Evolutionary conservation across 352 stramenopile genomes (phyloP).

Genomic region (Blastocystis sp.): DNA sequence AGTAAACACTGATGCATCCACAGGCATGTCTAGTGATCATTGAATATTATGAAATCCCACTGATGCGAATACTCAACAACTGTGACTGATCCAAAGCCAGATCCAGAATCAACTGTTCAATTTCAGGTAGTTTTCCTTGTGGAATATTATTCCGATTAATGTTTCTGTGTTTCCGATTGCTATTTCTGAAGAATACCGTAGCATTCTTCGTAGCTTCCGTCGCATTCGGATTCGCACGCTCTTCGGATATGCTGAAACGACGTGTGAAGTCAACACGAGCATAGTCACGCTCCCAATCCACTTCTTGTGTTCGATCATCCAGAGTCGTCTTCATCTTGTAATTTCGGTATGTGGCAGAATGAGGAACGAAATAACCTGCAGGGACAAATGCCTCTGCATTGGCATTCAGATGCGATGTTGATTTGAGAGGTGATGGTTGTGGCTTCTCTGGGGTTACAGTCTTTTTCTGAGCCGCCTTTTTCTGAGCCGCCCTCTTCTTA

Average conservation of each 20-base stretch:
- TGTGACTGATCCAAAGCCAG: conserved; percentile 33
- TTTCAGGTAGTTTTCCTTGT: neutral
- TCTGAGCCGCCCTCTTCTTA: neutral
- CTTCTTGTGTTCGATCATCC: neutral
- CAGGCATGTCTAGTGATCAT: neutral
- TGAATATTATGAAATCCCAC: neutral
- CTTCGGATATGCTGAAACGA: neutral
- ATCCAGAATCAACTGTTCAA: conserved; percentile 43
- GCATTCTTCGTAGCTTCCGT: neutral
- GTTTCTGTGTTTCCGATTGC: conserved; percentile 8
- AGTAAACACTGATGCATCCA: neutral
- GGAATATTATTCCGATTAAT: conserved; percentile 52
- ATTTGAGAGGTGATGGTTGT: neutral
- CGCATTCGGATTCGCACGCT: neutral
- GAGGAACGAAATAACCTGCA: too few species aligned
- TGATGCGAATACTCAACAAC: conserved; percentile 53
- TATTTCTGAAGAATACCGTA: neutral
- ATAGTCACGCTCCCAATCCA: conserved; percentile 6
- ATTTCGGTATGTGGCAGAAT: neutral
- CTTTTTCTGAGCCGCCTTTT: neutral
- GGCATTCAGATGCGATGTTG: neutral
- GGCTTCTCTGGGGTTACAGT: neutral
- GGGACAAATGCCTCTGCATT: neutral
- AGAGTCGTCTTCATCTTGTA: neutral
- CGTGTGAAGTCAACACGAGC: neutral